Percentiles rank a stretch among this genome's conserved stretches.
These are phyloP conservation scores for Citrullus mucosospermus DNA, from an alignment of 306 rosid genomes.

Conservation along the genomic window DNA sequence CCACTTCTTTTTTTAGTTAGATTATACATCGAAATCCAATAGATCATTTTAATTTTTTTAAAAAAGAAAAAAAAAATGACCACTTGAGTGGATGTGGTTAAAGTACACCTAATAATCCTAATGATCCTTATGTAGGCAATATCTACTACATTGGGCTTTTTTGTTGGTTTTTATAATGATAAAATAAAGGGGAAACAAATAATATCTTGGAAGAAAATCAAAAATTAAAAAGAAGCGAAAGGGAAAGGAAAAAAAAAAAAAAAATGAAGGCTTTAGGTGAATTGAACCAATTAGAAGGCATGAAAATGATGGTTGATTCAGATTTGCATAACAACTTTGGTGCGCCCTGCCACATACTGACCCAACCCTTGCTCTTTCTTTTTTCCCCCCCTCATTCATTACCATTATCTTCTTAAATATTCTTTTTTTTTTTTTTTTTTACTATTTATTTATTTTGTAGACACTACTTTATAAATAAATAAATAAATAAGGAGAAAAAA, in stretches of 20 bases:
- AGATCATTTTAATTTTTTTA: too few relatives aligned
- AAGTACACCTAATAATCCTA: constrained; percentile 3
- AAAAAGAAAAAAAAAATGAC: not conserved
- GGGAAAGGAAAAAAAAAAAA: too few relatives aligned
- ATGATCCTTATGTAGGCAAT: not conserved
- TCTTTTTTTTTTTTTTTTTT: not conserved
- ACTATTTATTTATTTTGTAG: not conserved
- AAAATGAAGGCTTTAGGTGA: not conserved
- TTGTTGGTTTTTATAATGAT: not conserved
- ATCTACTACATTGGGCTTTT: not conserved
- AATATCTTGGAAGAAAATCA: not conserved
- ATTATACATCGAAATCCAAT: not conserved
- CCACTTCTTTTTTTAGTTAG: too few relatives aligned
- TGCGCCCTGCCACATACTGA: constrained; percentile 34
- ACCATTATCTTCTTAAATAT: constrained; percentile 22
- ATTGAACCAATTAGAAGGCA: constrained; percentile 6
- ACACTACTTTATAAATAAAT: not conserved
- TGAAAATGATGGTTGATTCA: constrained; percentile 59
- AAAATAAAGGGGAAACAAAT: not conserved
- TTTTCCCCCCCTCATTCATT: constrained; percentile 15
- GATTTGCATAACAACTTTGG: constrained; percentile 40
- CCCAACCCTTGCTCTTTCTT: constrained; percentile 13
- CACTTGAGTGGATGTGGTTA: not conserved
- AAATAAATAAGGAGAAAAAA: not conserved
- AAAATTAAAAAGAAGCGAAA: not conserved